These are phyloP conservation scores for Dillenia suffruticosa DNA, from an alignment of 164 flowering plant species.

Conservation along the genomic window DNA sequence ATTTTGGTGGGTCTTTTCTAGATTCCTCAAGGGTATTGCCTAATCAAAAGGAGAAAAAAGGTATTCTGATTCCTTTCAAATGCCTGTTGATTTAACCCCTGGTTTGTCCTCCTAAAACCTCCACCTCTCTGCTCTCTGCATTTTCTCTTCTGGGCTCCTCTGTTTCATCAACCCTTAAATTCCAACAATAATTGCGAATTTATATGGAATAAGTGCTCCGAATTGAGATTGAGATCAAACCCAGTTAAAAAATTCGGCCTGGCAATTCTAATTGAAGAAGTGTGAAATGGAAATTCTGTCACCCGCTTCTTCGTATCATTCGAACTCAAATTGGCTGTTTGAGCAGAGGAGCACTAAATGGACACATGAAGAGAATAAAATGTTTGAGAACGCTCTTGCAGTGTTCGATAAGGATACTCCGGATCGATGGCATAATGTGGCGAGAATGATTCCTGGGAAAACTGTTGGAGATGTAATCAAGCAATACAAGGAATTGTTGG, in stretches of 20 bases:
- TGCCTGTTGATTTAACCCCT: constrained; percentile 42
- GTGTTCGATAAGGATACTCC: constrained; percentile 51
- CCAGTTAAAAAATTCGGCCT: neutral
- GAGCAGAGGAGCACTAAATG: constrained; percentile 39
- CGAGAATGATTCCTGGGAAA: constrained; percentile 62
- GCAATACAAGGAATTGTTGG: constrained; percentile 51
- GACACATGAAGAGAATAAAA: constrained; percentile 65
- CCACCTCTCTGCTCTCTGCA: constrained; percentile 25
- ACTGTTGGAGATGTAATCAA: constrained; percentile 53
- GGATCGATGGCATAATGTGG: constrained; percentile 62
- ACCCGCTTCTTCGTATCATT: constrained; percentile 27
- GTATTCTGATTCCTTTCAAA: constrained; percentile 56
- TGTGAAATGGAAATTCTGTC: constrained; percentile 52
- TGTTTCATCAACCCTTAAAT: constrained; percentile 5
- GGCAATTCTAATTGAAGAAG: constrained; percentile 16
- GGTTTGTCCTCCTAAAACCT: constrained; percentile 19
- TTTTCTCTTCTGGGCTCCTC: constrained; percentile 8
- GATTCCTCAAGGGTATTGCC: constrained; percentile 41
- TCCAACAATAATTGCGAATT: too few species aligned
- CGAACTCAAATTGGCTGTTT: constrained; percentile 30
- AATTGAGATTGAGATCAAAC: neutral
- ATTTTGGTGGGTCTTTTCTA: constrained; percentile 33
- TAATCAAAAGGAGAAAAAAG: constrained; percentile 15
- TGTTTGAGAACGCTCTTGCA: constrained; percentile 62
- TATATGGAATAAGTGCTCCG: neutral